Base-by-base conservation (phyloP, 352 stramenopile species). In the Globisporangium uncinulatum region DNA sequence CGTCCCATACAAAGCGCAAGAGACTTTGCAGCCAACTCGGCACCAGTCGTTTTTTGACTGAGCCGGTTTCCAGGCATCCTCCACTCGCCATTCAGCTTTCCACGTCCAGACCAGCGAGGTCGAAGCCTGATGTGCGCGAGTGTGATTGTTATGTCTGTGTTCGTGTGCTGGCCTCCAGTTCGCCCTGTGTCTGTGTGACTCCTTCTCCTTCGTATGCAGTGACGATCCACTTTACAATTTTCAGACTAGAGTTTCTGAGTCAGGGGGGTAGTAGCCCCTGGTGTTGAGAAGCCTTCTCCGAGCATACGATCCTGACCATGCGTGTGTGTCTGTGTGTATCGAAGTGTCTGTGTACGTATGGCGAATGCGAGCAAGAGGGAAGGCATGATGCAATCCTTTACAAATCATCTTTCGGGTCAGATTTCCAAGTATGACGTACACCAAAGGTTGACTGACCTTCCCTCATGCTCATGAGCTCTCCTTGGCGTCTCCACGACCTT, bases 161-260 rank as follows among this genome's bases (percentile, higher is more conserved):
- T 15, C 36, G 11, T 64, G 43, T 4, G 24, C 24, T 29, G 24
- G 24, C 24, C 24, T 4, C 24, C 24, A 29, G 24, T 29, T 29
- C 24, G 24, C 24, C 24, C 4, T 62, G 19, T 59, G 13, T 45
- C 5, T 52, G 47, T 62, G n/a, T 60, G 31, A 19, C 21, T 47
- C 13, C 39, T 37, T 41, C 6, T 29, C 4, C 8, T 9, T 10
- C 37, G 64, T 81, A 79, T 89, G 79, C 80, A 71, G 73, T 91
- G 83, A 93, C 76, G 83, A 93, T 79, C 68, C 58, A 73, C 55
- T 69, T 72, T 88, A 80, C 72, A 54, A 84, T 80, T 91, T 90
- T 93, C 83, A 93, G 80, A 93, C 81, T 93, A 93, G 80, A 93
- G 83, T 93, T 93, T 91, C 83, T 91, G 80, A 93, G 87, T 76